Base-by-base conservation (phyloP, 352 stramenopile species). In the Pythium aristosporum region DNA sequence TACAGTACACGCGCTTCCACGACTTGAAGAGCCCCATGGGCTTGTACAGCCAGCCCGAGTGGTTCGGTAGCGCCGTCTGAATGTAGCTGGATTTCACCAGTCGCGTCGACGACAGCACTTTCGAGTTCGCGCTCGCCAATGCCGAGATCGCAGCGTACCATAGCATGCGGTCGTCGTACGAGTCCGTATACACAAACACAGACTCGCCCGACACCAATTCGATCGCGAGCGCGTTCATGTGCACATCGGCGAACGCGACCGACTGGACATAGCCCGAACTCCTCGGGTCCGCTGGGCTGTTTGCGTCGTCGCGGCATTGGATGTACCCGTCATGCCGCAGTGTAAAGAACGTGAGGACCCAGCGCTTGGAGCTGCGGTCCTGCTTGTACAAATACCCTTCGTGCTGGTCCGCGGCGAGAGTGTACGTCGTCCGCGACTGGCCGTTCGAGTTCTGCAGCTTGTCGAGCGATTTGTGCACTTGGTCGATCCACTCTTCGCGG, bases 1-100 rank as follows among this genome's bases (percentile, higher is more conserved):
- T 94, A 30, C 92, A 87, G 57, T 92, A 94, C 37, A 91, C 61
- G 2, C 80, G 85, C 66, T 91, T 94, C 83, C 83, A 92, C 25
- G 69, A 72, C 67, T 92, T 92, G 77, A 96, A 89, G 52, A 94
- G 53, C 7, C 87, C 87, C 11, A 71, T 62, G 30, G 91, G 85
- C 63, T 92, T 92, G 61, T 75, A 84, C 30, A 96, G 64, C 85
- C 85, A 96, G 6, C 87, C 87, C 13, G 85, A 85, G 64, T 92
- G 71, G 69, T 95, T 95, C 10, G 69, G 66, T 28, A 87, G 63
- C 5, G 82, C 80, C 0, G 80, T 90, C 41, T 91, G 76, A n/a
- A 92, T 75, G 57, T 92, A 92, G 25, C 74, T 80, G 43, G 77
- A 82, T 62, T 94, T 94, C 57, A 94, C 73, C 0, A 74, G 76